phyloP scores from a whole-genome alignment of 2,329 filamentous ascomycete species.

The Helotiales sp. region DNA sequence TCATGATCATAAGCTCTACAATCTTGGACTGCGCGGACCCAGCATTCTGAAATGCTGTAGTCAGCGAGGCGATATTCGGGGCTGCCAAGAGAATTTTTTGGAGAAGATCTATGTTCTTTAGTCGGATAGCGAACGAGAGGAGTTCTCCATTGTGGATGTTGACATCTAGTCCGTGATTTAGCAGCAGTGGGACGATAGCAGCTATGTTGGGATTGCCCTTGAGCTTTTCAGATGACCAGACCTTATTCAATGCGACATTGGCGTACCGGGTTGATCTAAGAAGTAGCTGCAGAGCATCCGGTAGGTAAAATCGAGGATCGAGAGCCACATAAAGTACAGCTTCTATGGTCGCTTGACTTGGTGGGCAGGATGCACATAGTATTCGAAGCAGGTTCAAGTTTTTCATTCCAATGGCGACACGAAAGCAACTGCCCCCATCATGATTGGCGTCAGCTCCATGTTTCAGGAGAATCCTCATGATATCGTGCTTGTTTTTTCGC shows the following conservation, averaged over 20 bases:
- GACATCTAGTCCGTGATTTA: conserved; percentile 15
- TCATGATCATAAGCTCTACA: conserved; percentile 13
- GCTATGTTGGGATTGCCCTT: conserved; percentile 14
- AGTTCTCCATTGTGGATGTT: conserved; percentile 8
- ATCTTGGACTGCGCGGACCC: neutral
- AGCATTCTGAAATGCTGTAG: conserved; percentile 13
- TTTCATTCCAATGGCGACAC: neutral
- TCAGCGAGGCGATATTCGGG: conserved; percentile 12
- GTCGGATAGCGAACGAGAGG: conserved; percentile 15
- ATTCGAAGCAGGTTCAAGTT: conserved; percentile 15
- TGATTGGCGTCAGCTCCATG: conserved; percentile 17
- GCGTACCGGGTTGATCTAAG: conserved; percentile 2
- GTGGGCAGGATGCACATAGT: conserved; percentile 9
- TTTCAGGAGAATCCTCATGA: conserved; percentile 10
- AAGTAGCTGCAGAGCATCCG: conserved; percentile 13
- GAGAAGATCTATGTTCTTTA: conserved; percentile 14
- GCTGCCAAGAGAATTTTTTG: conserved; percentile 13
- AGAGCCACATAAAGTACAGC: neutral
- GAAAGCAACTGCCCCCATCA: neutral
- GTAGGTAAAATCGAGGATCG: conserved; percentile 12
- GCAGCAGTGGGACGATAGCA: conserved; percentile 4
- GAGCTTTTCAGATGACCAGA: conserved; percentile 8
- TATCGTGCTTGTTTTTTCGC: neutral
- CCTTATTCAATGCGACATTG: conserved; percentile 5
- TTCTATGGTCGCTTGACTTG: neutral